phyloP scores from a whole-genome alignment of 768 basidiomycete genomes.

The Tulasnella sp. region DNA sequence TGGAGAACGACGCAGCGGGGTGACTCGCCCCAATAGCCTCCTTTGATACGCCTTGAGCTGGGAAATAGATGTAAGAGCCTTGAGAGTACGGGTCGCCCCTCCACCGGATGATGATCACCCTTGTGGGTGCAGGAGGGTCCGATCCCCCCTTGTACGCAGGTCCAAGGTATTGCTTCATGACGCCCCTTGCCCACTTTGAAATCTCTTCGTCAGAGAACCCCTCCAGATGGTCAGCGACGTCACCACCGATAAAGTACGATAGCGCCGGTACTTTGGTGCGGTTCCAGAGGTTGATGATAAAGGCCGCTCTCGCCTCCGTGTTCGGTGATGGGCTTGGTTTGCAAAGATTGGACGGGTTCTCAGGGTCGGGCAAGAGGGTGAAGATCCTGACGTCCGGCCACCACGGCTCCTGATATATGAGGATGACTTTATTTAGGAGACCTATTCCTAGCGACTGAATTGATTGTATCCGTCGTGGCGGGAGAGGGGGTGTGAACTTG shows the following conservation, averaged over 20 bases:
- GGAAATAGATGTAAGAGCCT: constrained; percentile 15
- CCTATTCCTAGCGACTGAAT: constrained; percentile 14
- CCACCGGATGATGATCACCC: constrained; percentile 15
- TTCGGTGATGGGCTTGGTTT: not conserved
- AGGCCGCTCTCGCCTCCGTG: not conserved
- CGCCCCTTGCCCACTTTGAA: not conserved
- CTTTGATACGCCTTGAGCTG: not conserved
- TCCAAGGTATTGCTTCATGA: constrained; percentile 6
- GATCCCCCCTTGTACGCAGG: not conserved
- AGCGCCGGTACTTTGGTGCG: constrained; percentile 1
- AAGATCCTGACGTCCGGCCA: constrained; percentile 8
- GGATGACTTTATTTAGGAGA: constrained; percentile 17
- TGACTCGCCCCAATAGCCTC: not conserved
- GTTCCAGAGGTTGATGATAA: constrained; percentile 16
- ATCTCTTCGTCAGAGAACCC: constrained; percentile 3
- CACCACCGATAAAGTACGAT: constrained; percentile 10
- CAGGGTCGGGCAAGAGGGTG: constrained; percentile 13
- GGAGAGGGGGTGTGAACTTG: constrained; percentile 16
- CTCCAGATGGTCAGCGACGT: constrained; percentile 11
- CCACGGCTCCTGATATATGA: constrained; percentile 14
- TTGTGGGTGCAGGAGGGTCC: constrained; percentile 1
- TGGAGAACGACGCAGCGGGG: not conserved
- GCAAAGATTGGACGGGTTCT: not conserved
- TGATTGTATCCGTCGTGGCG: constrained; percentile 8
- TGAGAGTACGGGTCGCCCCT: constrained; percentile 11